phyloP scores from a whole-genome alignment of 2,329 filamentous ascomycete species.

The Exophiala xenobiotica region DNA sequence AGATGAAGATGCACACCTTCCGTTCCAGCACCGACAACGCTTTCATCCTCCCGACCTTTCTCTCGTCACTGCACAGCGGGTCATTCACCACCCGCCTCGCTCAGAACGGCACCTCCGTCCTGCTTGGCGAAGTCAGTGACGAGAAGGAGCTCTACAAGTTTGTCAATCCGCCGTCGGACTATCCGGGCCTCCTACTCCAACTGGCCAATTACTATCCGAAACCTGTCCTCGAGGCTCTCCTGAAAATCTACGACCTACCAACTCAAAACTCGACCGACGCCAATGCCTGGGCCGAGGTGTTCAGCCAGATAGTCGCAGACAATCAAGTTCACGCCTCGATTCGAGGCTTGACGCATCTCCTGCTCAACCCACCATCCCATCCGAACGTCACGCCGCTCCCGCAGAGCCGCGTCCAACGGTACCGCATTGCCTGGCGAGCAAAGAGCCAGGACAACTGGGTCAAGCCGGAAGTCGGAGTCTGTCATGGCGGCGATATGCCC shows the following conservation, averaged over 20 bases:
- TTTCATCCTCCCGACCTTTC: constrained; percentile 43
- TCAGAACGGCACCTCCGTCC: constrained; percentile 36
- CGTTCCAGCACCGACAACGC: constrained; percentile 45
- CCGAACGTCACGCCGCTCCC: constrained; percentile 14
- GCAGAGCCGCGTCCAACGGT: constrained; percentile 21
- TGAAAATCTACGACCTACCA: constrained; percentile 38
- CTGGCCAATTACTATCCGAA: constrained; percentile 47
- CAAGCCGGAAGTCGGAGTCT: constrained; percentile 26
- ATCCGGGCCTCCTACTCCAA: constrained; percentile 40
- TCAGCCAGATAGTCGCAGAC: constrained; percentile 45
- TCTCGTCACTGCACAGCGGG: constrained; percentile 40
- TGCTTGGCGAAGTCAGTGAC: constrained; percentile 47
- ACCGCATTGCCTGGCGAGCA: constrained; percentile 31
- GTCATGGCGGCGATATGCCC: constrained; percentile 28
- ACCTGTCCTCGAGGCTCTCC: constrained; percentile 38
- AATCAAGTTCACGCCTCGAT: constrained; percentile 43
- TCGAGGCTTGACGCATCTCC: constrained; percentile 36
- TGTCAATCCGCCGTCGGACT: constrained; percentile 40
- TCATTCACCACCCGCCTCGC: constrained; percentile 42
- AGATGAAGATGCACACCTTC: constrained; percentile 48
- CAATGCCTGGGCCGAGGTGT: constrained; percentile 36
- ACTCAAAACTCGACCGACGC: constrained; percentile 30
- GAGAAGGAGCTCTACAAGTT: constrained; percentile 47
- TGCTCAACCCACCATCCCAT: constrained; percentile 20
- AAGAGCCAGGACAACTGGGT: constrained; percentile 27